Evolutionary conservation across 2,329 filamentous ascomycete species (phyloP), one percentile per base, ranked within the genome.

Genomic region (Colletotrichum endophyticum): DNA sequence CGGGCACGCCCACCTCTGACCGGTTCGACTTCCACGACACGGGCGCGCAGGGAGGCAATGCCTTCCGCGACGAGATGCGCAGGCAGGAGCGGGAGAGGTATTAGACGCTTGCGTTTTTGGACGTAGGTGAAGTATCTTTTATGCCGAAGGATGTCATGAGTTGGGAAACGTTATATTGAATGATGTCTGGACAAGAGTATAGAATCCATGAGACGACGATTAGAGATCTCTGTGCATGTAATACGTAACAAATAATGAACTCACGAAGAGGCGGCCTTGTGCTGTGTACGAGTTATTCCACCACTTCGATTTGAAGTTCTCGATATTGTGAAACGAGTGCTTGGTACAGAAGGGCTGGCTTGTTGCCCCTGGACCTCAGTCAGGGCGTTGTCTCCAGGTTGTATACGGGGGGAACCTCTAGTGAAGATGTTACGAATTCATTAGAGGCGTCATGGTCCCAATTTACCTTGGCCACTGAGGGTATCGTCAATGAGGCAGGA

Each of bases 61-160:
- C 84, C 8, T 91, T 91, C 81, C 84, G 88, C 1, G 88, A 90
- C 6, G 89, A 91, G 83, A 73, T 91, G 78, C 83, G 80, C 75
- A 85, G 89, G 78, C 89, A 91, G 81, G 81, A 88, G 13, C 78
- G 82, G 44, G 85, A 87, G 80, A 85, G 86, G 63, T 76, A 79
- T 53, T 84, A 82, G 78, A 39, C 19, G 44, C 7, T 44, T 11
- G n/a, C n/a, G 13, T 27, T n/a, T 15, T 22, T 3, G 5, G 22
- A 5, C 25, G 7, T 12, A 7, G 2, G 25, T 16, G 25, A 69
- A 15, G 66, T 53, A 22, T 63, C 32, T 19, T 39, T 25, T 16
- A 11, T 64, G 28, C n/a, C 19, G 19, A 64, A 64, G 2, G 66
- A 22, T 39, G 19, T 59, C 32, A 69, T 59, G 64, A 68, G 36